Evolutionary conservation across 2,329 filamentous ascomycete species (phyloP).

Genomic region (Fusarium goolgardi): DNA sequence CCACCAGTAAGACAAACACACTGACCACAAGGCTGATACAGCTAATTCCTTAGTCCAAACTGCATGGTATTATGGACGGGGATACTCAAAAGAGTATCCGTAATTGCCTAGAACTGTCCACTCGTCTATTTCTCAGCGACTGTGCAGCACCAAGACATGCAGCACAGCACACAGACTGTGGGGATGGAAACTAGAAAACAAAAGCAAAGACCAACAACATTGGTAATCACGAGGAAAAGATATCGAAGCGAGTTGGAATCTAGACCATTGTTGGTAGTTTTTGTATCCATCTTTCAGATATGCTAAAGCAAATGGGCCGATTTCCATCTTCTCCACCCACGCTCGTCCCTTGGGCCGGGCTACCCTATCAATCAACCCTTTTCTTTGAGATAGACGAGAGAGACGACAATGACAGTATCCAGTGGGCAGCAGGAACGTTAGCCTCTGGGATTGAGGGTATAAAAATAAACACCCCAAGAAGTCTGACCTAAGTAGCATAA

Average conservation of each 20-base stretch:
- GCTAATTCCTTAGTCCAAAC: constrained; percentile 3
- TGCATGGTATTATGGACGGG: neutral
- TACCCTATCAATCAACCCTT: neutral
- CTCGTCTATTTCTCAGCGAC: neutral
- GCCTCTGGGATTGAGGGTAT: no score
- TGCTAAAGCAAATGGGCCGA: constrained; percentile 32
- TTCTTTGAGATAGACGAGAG: constrained; percentile 2
- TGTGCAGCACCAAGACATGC: neutral
- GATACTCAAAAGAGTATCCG: neutral
- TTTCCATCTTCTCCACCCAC: constrained; percentile 17
- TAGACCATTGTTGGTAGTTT: constrained; percentile 18
- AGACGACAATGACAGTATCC: neutral
- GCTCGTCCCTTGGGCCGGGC: constrained; percentile 4
- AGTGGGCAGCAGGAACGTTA: no score
- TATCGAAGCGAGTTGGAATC: constrained; percentile 1
- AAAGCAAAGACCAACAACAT: neutral
- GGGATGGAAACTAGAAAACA: neutral
- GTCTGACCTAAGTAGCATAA: no score
- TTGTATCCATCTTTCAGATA: constrained; percentile 11
- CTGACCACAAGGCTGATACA: constrained; percentile 16
- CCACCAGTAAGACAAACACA: neutral
- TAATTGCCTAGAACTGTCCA: neutral
- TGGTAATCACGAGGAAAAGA: constrained; percentile 15
- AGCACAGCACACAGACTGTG: neutral
- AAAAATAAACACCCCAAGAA: no score